Evolutionary conservation across 2,329 filamentous ascomycete species (phyloP).

Genomic region (Aplosporella prunicola): DNA sequence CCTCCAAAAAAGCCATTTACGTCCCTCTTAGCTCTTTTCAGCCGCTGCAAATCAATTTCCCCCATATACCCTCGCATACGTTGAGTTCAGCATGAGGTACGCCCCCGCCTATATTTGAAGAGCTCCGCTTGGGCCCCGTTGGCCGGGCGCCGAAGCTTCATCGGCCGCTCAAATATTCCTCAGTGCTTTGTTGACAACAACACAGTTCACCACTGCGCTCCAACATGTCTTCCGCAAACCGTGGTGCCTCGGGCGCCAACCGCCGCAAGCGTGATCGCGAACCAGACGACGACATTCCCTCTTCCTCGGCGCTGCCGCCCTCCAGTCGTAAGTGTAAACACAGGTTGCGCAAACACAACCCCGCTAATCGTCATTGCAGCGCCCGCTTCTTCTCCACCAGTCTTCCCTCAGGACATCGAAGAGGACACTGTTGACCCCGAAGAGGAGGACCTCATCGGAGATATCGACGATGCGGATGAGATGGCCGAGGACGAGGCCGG

Average conservation of each 20-base stretch:
- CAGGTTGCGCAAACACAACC: not conserved
- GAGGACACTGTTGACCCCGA: slow-evolving; percentile 45
- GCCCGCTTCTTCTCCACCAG: slow-evolving; percentile 51
- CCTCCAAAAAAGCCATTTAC: too few relatives aligned
- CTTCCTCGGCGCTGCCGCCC: slow-evolving; percentile 47
- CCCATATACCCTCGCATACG: too few relatives aligned
- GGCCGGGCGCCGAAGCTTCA: slow-evolving; percentile 1
- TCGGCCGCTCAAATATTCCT: slow-evolving; percentile 10
- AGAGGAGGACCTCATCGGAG: slow-evolving; percentile 54
- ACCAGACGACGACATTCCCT: slow-evolving; percentile 50
- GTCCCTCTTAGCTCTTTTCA: too few relatives aligned
- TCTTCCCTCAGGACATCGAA: slow-evolving; percentile 58
- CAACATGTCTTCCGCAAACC: slow-evolving; percentile 75
- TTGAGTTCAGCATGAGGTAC: slow-evolving; percentile 11
- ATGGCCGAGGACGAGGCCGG: slow-evolving; percentile 61
- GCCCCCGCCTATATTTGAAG: not conserved
- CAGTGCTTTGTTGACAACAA: slow-evolving; percentile 14
- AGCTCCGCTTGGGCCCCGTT: slow-evolving; percentile 4
- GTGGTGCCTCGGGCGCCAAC: slow-evolving; percentile 48
- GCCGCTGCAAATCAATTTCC: too few relatives aligned
- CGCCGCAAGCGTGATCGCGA: slow-evolving; percentile 57
- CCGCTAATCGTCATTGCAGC: slow-evolving; percentile 28
- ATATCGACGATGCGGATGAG: slow-evolving; percentile 59
- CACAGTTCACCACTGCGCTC: slow-evolving; percentile 71
- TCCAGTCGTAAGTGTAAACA: slow-evolving; percentile 48